Percentiles rank a stretch among this genome's conserved stretches.
phyloP scores from a whole-genome alignment of 306 rosid species.

The Canavalia gladiata region DNA sequence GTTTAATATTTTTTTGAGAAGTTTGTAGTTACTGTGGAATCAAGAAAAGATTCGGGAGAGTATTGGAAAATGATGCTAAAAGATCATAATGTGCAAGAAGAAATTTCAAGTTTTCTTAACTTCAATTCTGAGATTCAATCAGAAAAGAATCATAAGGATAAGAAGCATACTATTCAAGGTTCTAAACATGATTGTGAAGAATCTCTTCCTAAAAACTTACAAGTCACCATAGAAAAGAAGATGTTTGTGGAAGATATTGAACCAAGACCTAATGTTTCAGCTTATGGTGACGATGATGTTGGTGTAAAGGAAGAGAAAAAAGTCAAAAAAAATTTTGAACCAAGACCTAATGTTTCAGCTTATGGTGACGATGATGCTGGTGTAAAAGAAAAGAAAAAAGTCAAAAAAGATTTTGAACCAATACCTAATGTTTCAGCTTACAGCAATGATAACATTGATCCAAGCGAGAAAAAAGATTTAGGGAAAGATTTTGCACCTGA shows the following conservation, averaged over 20 bases:
- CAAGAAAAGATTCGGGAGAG: slow-evolving; percentile 42
- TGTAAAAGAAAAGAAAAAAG: background rate
- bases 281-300: background rate
- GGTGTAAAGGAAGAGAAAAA: background rate
- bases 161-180: background rate
- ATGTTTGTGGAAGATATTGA: slow-evolving; percentile 2
- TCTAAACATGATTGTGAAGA: slow-evolving; percentile 20
- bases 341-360: slow-evolving; percentile 11
- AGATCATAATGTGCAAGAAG: slow-evolving; percentile 32
- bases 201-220: background rate
- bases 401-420: slow-evolving; percentile 28
- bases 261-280: background rate
- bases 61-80: slow-evolving; percentile 45
- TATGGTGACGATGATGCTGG: background rate
- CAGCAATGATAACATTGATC: background rate
- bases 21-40: slow-evolving; percentile 11
- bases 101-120: slow-evolving; percentile 9
- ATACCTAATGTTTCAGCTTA: slow-evolving; percentile 19
- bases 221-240: background rate
- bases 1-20: background rate
- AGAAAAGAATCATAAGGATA: background rate
- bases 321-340: background rate
- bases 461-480: background rate
- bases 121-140: slow-evolving; percentile 14
- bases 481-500: slow-evolving; percentile 14